Evolutionary conservation across 306 rosid species (phyloP).

Genomic region (Cicer arietinum): DNA sequence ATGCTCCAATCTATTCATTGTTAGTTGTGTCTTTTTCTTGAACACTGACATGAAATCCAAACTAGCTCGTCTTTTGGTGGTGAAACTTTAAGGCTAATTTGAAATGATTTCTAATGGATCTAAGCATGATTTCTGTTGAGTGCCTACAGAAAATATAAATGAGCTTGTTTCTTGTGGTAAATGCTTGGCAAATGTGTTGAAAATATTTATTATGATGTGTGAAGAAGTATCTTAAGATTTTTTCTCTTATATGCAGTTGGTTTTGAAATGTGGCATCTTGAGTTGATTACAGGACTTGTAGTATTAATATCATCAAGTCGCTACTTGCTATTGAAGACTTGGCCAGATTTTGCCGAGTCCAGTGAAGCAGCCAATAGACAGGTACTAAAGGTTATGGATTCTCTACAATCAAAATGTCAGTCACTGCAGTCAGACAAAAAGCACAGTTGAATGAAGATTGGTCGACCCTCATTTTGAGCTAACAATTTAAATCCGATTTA

Average conservation of each 20-base stretch:
- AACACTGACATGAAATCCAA: constrained; percentile 6
- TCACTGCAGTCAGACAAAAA: not conserved
- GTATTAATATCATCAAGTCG: constrained; percentile 74
- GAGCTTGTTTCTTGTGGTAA: constrained; percentile 27
- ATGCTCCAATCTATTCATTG: not conserved
- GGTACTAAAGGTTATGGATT: constrained; percentile 53
- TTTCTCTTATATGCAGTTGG: constrained; percentile 60
- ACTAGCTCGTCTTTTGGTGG: constrained; percentile 26
- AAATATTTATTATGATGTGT: not conserved
- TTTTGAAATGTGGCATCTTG: constrained; percentile 92
- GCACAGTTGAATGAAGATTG: not conserved
- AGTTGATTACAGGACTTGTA: constrained; percentile 82
- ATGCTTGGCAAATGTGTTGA: constrained; percentile 2
- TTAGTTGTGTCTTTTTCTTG: not conserved
- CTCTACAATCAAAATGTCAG: constrained; percentile 4
- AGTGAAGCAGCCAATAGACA: constrained; percentile 88
- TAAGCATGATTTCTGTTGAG: constrained; percentile 32
- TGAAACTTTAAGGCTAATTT: constrained; percentile 34
- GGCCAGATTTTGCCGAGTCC: constrained; percentile 92
- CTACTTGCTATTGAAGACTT: constrained; percentile 67
- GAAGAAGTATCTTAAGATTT: constrained; percentile 17
- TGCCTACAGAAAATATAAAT: not conserved
- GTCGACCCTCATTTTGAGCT: not conserved
- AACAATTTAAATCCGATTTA: not conserved
- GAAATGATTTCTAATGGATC: constrained; percentile 11